Base-by-base conservation (phyloP, 192 early-diverging fungal genomes). In the Paraglomus occultum region DNA sequence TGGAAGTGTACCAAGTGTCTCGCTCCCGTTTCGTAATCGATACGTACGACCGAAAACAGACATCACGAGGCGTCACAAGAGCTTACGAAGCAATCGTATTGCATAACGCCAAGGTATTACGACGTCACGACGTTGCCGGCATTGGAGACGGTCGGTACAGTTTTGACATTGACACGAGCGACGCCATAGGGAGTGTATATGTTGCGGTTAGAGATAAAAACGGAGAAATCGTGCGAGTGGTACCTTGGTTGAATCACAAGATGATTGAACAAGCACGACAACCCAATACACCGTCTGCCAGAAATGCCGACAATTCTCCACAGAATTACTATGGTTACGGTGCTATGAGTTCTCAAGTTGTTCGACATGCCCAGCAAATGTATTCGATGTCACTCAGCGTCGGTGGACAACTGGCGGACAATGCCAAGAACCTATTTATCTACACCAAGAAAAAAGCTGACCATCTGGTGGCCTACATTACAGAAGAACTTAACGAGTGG, bases 121-220 rank as follows among this genome's bases (percentile, higher is more conserved):
- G 64, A 10, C 64, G 51, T 43, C 18, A 52, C 18, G 45, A 17
- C 5, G 64, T 52, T 5, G 12, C 15, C 10, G 64, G 53, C 39
- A 48, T 67, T 15, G 51, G 40, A 2, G 12, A 67, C 22, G 64
- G 64, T 52, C 23, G 31, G 42, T 67, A 67, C 44, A 11, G 10
- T 31, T 67, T 67, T 67, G 64, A 67, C 0, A 53, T 67, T 52
- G 38, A 67, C 22, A 50, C 64, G 17, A 52, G 38, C 40, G 50
- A 39, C 8, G 49, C 64, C 1, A 23, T 52, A 67, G 64, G 64
- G 9, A 51, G 53, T 15, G 49, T 67, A 22, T 42, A 42, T 7
- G 50, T 67, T 40, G 64, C 50, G 22, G 53, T 67, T 11, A 67
- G 39, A 43, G 59, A 52, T 46, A 67, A 67, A 22, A 50, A 52